Conservation (phyloP, 345 rosid genomes). For the Streptanthus diversifolius region DNA sequence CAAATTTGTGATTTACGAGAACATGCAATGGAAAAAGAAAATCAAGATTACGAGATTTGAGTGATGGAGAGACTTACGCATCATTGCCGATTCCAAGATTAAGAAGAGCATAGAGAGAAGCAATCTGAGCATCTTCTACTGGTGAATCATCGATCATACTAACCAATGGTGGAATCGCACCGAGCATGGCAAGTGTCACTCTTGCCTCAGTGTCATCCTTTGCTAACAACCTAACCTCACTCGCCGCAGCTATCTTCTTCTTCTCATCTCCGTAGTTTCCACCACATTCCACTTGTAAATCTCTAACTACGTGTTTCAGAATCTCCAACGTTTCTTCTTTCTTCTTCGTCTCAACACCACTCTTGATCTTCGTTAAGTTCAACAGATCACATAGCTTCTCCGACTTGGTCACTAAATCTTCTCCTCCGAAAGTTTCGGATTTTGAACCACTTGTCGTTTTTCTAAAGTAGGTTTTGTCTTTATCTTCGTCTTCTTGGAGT, state of each 20-base stretch:
- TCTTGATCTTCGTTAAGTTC: conserved; percentile 59
- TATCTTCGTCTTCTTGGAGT: conserved; percentile 35
- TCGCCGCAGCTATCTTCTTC: conserved; percentile 46
- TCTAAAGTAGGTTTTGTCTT: background rate
- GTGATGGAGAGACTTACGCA: conserved; percentile 40
- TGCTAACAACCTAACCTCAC: conserved; percentile 53
- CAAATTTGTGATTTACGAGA: background rate
- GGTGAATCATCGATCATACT: conserved; percentile 59
- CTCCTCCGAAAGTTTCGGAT: conserved; percentile 4
- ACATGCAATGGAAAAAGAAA: conserved; percentile 21
- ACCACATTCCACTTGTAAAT: conserved; percentile 40
- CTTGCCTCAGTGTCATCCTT: conserved; percentile 70
- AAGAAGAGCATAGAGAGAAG: conserved; percentile 77
- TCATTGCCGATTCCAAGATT: conserved; percentile 92
- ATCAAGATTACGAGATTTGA: background rate
- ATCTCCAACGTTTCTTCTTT: conserved; percentile 62
- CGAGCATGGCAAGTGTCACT: conserved; percentile 71
- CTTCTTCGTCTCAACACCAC: conserved; percentile 51
- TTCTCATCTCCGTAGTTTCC: background rate
- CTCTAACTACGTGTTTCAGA: conserved; percentile 56
- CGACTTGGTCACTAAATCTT: conserved; percentile 25
- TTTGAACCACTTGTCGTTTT: conserved; percentile 3
- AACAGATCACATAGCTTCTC: conserved; percentile 80
- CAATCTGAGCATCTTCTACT: conserved; percentile 43
- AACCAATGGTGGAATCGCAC: conserved; percentile 85